Percentiles rank a stretch among this genome's conserved stretches.
These are phyloP conservation scores for Pseudozyma hubeiensis DNA, from an alignment of 1,284 basidiomycete genomes.

Conservation along the genomic window DNA sequence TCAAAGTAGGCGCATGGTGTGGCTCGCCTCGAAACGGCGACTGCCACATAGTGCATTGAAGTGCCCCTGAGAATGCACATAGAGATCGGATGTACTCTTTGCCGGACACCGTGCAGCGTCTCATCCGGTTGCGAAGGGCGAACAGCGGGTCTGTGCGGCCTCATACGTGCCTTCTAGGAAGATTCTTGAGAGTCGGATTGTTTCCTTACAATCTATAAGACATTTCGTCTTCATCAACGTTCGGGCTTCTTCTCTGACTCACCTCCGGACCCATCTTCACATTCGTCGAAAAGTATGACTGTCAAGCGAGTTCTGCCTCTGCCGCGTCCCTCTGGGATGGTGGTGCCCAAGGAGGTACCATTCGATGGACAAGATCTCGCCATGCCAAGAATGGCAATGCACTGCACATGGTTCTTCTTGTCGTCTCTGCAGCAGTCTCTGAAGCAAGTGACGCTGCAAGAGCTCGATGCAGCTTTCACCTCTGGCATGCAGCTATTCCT, in stretches of 20 bases:
- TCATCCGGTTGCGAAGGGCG: too few species aligned
- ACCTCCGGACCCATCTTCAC: neutral
- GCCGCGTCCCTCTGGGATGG: neutral
- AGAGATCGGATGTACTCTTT: too few species aligned
- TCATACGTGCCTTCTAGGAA: too few species aligned
- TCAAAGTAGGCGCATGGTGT: conserved; percentile 3
- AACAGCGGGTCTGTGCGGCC: too few species aligned
- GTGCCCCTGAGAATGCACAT: too few species aligned
- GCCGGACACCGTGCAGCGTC: too few species aligned
- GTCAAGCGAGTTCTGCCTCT: conserved; percentile 1
- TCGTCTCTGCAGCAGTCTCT: neutral
- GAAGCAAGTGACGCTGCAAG: neutral
- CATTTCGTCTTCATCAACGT: too few species aligned
- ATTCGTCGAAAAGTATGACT: neutral
- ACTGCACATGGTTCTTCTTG: conserved; percentile 14
- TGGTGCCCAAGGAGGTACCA: conserved; percentile 2
- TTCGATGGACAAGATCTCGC: conserved; percentile 9
- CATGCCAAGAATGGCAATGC: conserved; percentile 12
- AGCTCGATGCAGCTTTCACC: neutral
- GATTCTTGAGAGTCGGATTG: too few species aligned
- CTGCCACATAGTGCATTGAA: neutral
- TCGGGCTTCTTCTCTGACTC: too few species aligned
- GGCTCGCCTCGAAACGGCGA: neutral
- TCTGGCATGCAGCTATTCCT: conserved; percentile 5
- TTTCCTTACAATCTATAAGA: too few species aligned